Conservation (phyloP, 371 early-diverging fungal species). For the Mycotypha africana region DNA sequence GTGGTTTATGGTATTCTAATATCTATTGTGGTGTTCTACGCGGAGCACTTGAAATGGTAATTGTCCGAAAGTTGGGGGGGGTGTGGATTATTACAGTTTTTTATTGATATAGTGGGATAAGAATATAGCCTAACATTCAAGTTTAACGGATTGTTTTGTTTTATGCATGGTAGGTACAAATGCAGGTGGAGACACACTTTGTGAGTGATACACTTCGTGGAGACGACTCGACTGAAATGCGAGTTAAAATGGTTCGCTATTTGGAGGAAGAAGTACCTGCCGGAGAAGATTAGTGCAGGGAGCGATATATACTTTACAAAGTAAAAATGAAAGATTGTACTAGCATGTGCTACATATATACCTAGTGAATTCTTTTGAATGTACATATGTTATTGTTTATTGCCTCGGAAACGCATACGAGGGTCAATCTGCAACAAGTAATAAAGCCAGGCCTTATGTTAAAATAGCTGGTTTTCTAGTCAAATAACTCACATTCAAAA, state of each 20-base stretch:
- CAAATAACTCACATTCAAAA: not conserved
- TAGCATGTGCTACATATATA: not conserved
- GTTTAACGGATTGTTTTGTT: not conserved
- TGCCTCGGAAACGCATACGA: slow-evolving; percentile 47
- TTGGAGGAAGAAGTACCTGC: slow-evolving; percentile 95
- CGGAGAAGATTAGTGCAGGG: slow-evolving; percentile 74
- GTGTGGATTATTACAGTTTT: no score
- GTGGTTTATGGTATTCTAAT: slow-evolving; percentile 94
- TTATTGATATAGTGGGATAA: no score
- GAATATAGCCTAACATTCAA: no score
- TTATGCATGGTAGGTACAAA: slow-evolving; percentile 54
- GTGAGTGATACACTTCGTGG: slow-evolving; percentile 83
- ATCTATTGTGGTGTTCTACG: slow-evolving; percentile 91
- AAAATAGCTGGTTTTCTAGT: no score
- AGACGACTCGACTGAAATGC: slow-evolving; percentile 87
- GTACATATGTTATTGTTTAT: slow-evolving; percentile 19
- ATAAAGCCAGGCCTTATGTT: no score
- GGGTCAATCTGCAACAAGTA: slow-evolving; percentile 35
- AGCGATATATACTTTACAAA: not conserved
- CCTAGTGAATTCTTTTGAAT: no score
- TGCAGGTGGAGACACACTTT: slow-evolving; percentile 87
- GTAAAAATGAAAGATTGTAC: not conserved
- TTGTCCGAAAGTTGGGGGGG: no score
- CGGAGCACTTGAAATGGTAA: slow-evolving; percentile 94
- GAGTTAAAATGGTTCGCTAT: slow-evolving; percentile 79